Conservation (phyloP, 371 early-diverging fungal species). For the Dentiscutata heterogama region DNA sequence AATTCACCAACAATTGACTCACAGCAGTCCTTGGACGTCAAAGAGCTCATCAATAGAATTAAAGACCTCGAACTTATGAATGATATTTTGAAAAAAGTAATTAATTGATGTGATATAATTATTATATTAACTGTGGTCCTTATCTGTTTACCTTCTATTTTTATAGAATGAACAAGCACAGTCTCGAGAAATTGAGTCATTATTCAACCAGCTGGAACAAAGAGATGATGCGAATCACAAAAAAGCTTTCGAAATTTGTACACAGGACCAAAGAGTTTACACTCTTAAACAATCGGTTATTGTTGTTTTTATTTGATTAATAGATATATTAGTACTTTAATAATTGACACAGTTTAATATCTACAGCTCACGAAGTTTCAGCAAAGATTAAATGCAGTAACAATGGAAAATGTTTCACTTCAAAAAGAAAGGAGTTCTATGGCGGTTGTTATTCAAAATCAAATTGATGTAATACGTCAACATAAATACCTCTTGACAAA, state of each 20-base stretch:
- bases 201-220: not conserved
- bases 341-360: not conserved
- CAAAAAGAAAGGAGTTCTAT: conserved; percentile 21
- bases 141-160: not conserved
- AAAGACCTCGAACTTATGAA: not conserved
- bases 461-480: conserved; percentile 39
- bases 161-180: not conserved
- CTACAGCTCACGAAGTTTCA: conserved; percentile 8
- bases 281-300: conserved; percentile 8
- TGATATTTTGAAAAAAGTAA: not conserved
- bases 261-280: conserved; percentile 21
- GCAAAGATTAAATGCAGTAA: conserved; percentile 17
- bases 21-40: not conserved
- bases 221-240: not conserved
- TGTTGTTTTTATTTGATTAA: not conserved
- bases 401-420: conserved; percentile 39
- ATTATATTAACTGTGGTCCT: not conserved
- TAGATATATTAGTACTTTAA: not conserved
- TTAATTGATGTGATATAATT: not conserved
- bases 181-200: not conserved
- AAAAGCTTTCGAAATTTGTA: conserved; percentile 30
- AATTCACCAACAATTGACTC: not conserved
- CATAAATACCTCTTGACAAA: conserved; percentile 40
- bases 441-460: conserved; percentile 33
- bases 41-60: not conserved